Evolutionary conservation across 352 stramenopile genomes (phyloP).

Genomic region (Phytophthora litchii): DNA sequence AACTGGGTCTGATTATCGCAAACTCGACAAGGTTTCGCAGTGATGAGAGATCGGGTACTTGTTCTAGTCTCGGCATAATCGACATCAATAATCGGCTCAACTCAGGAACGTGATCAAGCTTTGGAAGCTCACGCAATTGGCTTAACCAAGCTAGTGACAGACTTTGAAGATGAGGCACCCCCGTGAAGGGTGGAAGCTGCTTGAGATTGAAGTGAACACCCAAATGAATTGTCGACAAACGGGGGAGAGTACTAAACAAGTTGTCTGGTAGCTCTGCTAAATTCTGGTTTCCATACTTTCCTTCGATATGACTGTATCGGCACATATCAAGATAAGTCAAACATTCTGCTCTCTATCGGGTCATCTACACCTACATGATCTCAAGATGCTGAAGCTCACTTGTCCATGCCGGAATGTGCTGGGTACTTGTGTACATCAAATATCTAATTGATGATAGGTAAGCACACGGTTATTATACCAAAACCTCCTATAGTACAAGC

Average conservation of each 20-base stretch:
- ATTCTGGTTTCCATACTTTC: slow-evolving; percentile 19
- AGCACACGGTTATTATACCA: too few species aligned
- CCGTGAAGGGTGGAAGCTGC: slow-evolving; percentile 10
- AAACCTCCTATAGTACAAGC: neutral
- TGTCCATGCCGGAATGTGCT: slow-evolving; percentile 5
- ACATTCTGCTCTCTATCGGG: neutral
- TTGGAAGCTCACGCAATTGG: slow-evolving; percentile 7
- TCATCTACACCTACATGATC: slow-evolving; percentile 4
- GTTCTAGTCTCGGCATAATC: slow-evolving; percentile 11
- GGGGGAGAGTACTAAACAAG: slow-evolving; percentile 19
- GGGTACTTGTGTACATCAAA: slow-evolving; percentile 14
- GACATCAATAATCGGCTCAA: slow-evolving; percentile 9
- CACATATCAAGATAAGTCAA: neutral
- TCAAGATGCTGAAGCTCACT: slow-evolving; percentile 14
- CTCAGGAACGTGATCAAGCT: slow-evolving; percentile 8
- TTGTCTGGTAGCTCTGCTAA: slow-evolving; percentile 5
- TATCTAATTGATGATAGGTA: neutral
- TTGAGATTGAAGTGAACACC: slow-evolving; percentile 12
- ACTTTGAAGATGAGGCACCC: slow-evolving; percentile 11
- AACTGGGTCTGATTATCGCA: slow-evolving; percentile 5
- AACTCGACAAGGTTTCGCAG: slow-evolving; percentile 18
- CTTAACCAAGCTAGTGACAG: slow-evolving; percentile 18
- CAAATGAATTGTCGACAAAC: slow-evolving; percentile 14
- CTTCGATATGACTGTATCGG: slow-evolving; percentile 20
- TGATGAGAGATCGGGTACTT: slow-evolving; percentile 16